A percentile compares a stretch with the other conserved stretches of the same genome.
These are phyloP conservation scores for Primulina tabacum DNA, from an alignment of 257 asterid species.

Conservation along the genomic window DNA sequence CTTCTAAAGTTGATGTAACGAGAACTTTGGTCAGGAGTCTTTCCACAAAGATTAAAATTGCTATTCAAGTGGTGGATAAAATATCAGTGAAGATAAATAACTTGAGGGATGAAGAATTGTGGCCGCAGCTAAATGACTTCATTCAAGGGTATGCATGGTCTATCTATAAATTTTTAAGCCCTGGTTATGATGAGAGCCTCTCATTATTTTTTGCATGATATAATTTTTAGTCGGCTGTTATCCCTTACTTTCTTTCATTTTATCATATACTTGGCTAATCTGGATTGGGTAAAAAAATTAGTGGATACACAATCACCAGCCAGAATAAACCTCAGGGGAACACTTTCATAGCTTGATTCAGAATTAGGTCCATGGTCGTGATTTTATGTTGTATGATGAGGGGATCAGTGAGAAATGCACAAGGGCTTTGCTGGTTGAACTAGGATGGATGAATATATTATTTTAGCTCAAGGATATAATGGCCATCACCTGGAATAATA, in stretches of 20 bases:
- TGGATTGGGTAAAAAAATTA: background rate
- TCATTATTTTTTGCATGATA: background rate
- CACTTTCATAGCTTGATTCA: background rate
- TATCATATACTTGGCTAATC: background rate
- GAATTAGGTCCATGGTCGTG: conserved; percentile 4
- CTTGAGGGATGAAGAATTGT: conserved; percentile 84
- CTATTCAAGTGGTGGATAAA: conserved; percentile 90
- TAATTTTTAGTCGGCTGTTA: background rate
- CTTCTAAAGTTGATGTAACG: conserved; percentile 69
- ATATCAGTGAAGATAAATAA: conserved; percentile 79
- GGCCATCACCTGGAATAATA: background rate
- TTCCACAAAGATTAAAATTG: conserved; percentile 81
- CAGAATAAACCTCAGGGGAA: background rate
- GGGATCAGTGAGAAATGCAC: background rate
- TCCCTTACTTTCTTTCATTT: conserved; percentile 3
- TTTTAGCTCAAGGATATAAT: background rate
- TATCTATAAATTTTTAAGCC: background rate
- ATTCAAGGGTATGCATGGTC: conserved; percentile 66
- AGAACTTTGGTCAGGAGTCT: conserved; percentile 68
- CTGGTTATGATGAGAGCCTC: conserved; percentile 12
- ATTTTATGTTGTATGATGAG: conserved; percentile 4
- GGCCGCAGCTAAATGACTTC: conserved; percentile 86
- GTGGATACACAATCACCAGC: background rate
- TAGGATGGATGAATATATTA: background rate
- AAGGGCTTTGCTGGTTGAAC: background rate